phyloP scores from a whole-genome alignment of 2,329 filamentous ascomycete species.

The Orbilia quercus region DNA sequence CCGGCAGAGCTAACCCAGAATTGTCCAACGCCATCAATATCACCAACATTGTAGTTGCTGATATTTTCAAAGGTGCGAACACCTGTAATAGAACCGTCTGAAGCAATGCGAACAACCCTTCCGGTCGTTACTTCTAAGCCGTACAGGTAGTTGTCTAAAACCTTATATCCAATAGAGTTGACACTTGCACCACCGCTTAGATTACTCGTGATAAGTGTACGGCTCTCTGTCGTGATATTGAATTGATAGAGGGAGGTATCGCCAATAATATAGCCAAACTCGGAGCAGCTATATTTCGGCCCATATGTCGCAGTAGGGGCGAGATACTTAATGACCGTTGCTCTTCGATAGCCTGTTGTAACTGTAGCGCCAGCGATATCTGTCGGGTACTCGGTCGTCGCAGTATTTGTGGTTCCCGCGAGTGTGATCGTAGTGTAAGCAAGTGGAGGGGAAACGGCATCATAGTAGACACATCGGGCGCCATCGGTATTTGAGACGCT shows the following conservation, averaged over 20 bases:
- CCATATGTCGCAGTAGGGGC: background rate
- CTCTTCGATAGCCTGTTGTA: slow-evolving; percentile 3
- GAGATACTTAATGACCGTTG: slow-evolving; percentile 1
- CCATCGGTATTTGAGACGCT: slow-evolving; percentile 11
- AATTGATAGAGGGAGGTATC: background rate
- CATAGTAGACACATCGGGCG: slow-evolving; percentile 20
- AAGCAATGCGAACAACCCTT: slow-evolving; percentile 1
- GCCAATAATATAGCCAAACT: slow-evolving; percentile 13
- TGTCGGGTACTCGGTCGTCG: background rate
- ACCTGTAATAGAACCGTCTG: slow-evolving; percentile 1
- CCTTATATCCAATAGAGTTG: slow-evolving; percentile 24
- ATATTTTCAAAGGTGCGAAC: background rate
- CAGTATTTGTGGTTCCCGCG: background rate
- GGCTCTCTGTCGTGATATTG: background rate
- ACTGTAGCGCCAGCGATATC: slow-evolving; percentile 1
- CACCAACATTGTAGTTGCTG: slow-evolving; percentile 1
- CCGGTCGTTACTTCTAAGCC: background rate
- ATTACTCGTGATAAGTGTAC: background rate
- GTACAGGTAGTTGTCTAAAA: slow-evolving; percentile 28
- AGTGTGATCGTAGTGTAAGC: background rate
- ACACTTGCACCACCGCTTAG: background rate
- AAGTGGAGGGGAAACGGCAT: background rate
- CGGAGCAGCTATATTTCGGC: slow-evolving; percentile 5
- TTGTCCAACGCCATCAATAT: slow-evolving; percentile 18
- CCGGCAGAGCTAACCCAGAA: slow-evolving; percentile 8